Base-by-base conservation (phyloP, 441 rosid genomes). In the Manihot esculenta region DNA sequence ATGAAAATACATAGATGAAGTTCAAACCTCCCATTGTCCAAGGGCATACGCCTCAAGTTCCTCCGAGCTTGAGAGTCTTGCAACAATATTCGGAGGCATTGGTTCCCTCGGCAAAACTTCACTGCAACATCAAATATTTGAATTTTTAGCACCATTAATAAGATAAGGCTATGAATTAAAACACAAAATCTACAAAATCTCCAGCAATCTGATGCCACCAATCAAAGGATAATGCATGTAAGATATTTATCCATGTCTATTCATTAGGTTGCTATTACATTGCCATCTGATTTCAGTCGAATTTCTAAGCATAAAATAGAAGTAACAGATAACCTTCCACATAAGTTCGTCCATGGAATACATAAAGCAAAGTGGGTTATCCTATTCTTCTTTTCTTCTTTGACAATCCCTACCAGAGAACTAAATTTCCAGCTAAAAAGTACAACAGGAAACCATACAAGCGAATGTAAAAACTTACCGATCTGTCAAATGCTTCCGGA, bases 101-200 rank as follows among this genome's bases (percentile, higher is more conserved):
- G 98, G 84, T 82, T 95, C 97, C 78, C 98, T 87, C 51, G 95
- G 96, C 79, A 95, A 85, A 79, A 82, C 82, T 78, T 93, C 98
- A 62, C 99, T 93, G 84, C 80, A 84, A 42, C 70, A 60, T 57
- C 15, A 54, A 75, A 68, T 24, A 51, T 78, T 44, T 71, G 33
- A 80, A 57, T 77, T 76, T 73, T 64, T 72, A 72, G 68, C 33
- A 20, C 64, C 41, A 54, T 26, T 53, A 23, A 41, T 42, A 42
- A 71, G 61, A 73, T 51, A 49, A 7, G 41, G 35, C 33, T 42
- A 60, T 13, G 27, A 15, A 18, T 71, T 47, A 53, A 11, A 45
- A 44, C 54, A 66, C 48, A 44, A 62, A 72, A 66, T 68, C 21
- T 57, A 21, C 48, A 59, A 41, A 30, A 45, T 26, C 72, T 66